These are phyloP conservation scores for Skeletonema marinoi DNA, from an alignment of 108 stramenopile species.

Conservation along the genomic window DNA sequence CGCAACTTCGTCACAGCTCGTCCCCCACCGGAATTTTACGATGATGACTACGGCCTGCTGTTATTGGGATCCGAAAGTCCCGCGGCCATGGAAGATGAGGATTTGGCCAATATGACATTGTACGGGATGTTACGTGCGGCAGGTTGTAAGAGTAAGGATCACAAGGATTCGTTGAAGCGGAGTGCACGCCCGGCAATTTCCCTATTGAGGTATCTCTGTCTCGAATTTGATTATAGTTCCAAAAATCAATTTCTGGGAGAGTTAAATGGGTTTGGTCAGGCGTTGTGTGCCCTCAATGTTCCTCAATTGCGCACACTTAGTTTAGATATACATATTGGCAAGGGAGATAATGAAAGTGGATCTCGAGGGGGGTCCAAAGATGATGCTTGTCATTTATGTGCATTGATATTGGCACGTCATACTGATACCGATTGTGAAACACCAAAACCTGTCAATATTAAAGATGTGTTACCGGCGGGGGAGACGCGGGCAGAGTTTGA, in stretches of 20 bases:
- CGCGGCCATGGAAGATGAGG: slow-evolving; percentile 61
- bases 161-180: slow-evolving; percentile 76
- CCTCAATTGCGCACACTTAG: slow-evolving; percentile 60
- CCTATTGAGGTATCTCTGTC: slow-evolving; percentile 73
- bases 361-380: slow-evolving; percentile 75
- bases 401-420: slow-evolving; percentile 70
- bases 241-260: slow-evolving; percentile 9
- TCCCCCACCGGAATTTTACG: slow-evolving; percentile 85
- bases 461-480: slow-evolving; percentile 59
- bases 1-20: slow-evolving; percentile 72
- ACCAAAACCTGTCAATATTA: slow-evolving; percentile 50
- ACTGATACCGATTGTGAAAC: slow-evolving; percentile 72
- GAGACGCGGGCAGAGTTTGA: slow-evolving; percentile 70
- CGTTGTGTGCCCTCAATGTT: slow-evolving; percentile 60
- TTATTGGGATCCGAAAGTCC: slow-evolving; percentile 75
- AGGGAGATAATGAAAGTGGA: slow-evolving; percentile 43
- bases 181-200: slow-evolving; percentile 76
- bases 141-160: slow-evolving; percentile 66
- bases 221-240: slow-evolving; percentile 48
- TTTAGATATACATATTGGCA: slow-evolving; percentile 76
- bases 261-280: slow-evolving; percentile 68
- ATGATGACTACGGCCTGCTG: slow-evolving; percentile 81
- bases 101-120: slow-evolving; percentile 46
- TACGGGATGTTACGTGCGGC: slow-evolving; percentile 78
- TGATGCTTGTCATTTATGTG: slow-evolving; percentile 77